Percentiles rank a stretch among this genome's conserved stretches.
Evolutionary conservation across 1,284 basidiomycete genomes (phyloP).

Genomic region (Cryptococcus sp.): DNA sequence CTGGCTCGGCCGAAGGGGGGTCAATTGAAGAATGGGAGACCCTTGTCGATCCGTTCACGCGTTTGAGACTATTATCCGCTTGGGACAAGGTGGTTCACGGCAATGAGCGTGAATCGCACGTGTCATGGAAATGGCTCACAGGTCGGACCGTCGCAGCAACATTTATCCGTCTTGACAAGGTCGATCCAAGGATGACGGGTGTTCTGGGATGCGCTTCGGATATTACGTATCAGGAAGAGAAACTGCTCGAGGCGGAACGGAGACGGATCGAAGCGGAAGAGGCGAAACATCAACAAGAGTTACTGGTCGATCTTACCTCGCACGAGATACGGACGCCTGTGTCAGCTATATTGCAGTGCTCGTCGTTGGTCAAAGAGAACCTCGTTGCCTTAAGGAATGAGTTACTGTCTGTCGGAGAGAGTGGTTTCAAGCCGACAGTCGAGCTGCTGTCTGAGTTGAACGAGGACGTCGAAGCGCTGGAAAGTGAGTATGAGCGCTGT

Average conservation of each 20-base stretch:
- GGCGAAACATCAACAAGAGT: slow-evolving; percentile 46
- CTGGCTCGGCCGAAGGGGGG: slow-evolving; percentile 14
- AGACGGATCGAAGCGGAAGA: slow-evolving; percentile 46
- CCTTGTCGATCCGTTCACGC: slow-evolving; percentile 18
- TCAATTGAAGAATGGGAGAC: slow-evolving; percentile 27
- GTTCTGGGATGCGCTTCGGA: slow-evolving; percentile 45
- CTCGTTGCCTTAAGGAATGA: slow-evolving; percentile 39
- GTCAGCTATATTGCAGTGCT: slow-evolving; percentile 50
- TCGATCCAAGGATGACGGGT: slow-evolving; percentile 31
- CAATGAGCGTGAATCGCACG: slow-evolving; percentile 14
- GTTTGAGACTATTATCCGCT: slow-evolving; percentile 5
- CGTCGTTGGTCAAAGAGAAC: slow-evolving; percentile 49
- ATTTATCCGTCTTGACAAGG: slow-evolving; percentile 42
- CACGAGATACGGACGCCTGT: slow-evolving; percentile 52
- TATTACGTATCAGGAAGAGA: slow-evolving; percentile 42
- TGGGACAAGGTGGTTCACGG: slow-evolving; percentile 26
- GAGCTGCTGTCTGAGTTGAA: slow-evolving; percentile 45
- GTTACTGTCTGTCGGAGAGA: slow-evolving; percentile 25
- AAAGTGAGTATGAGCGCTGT: slow-evolving; percentile 29
- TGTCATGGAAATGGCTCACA: slow-evolving; percentile 45
- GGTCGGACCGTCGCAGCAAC: slow-evolving; percentile 34
- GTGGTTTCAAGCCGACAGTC: slow-evolving; percentile 40
- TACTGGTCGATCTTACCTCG: slow-evolving; percentile 50
- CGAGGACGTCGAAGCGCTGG: slow-evolving; percentile 50
- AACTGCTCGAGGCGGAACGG: slow-evolving; percentile 41